phyloP scores from a whole-genome alignment of 805 yeast genomes.

The Grigorovia humatica region DNA sequence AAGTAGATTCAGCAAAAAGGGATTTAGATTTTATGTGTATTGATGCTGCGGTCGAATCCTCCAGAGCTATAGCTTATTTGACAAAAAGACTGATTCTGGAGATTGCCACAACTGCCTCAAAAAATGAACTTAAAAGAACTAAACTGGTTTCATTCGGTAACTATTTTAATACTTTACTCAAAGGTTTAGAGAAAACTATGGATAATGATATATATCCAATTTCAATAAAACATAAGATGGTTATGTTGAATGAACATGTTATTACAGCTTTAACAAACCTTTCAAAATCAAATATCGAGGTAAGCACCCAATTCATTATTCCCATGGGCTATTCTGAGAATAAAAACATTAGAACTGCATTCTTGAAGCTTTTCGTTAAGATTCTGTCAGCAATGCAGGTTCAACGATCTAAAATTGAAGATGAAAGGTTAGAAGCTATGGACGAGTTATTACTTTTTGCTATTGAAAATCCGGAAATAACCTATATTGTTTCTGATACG shows the following conservation, averaged over 20 bases:
- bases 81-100: slow-evolving; percentile 51
- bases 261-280: slow-evolving; percentile 58
- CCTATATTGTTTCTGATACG: slow-evolving; percentile 43
- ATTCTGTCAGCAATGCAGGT: slow-evolving; percentile 36
- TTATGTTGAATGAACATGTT: slow-evolving; percentile 49
- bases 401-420: slow-evolving; percentile 22
- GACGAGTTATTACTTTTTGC: slow-evolving; percentile 25
- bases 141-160: slow-evolving; percentile 57
- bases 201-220: slow-evolving; percentile 29
- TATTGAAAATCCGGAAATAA: slow-evolving; percentile 33
- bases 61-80: slow-evolving; percentile 45
- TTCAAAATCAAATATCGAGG: slow-evolving; percentile 61
- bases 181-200: slow-evolving; percentile 33
- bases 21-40: slow-evolving; percentile 41
- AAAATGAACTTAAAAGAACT: slow-evolving; percentile 42
- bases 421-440: slow-evolving; percentile 15
- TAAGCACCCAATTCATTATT: slow-evolving; percentile 64
- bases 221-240: slow-evolving; percentile 42
- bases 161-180: slow-evolving; percentile 51
- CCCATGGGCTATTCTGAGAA: slow-evolving; percentile 72
- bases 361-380: slow-evolving; percentile 66
- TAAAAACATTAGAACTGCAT: slow-evolving; percentile 54
- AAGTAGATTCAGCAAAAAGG: slow-evolving; percentile 27
- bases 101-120: slow-evolving; percentile 44
- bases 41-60: slow-evolving; percentile 56